A percentile compares a stretch with the other conserved stretches of the same genome.
phyloP scores from a whole-genome alignment of 2,329 filamentous ascomycete genomes.

The Chaetomiaceae sp. region DNA sequence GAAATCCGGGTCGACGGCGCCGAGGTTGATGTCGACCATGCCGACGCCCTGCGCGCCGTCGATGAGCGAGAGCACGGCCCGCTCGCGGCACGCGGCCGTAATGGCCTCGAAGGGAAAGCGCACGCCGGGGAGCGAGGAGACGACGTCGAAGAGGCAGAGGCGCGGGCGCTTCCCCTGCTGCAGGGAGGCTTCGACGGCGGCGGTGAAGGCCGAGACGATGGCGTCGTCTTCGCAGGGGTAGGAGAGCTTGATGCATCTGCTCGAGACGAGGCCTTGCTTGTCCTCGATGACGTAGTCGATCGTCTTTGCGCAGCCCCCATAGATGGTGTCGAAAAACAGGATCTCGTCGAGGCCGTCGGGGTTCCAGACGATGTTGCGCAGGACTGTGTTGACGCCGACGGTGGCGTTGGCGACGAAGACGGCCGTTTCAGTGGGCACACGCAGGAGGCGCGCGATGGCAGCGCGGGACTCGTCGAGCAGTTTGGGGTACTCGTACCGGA shows the following conservation, averaged over 20 bases:
- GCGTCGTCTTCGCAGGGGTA: constrained; percentile 69
- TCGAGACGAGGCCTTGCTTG: constrained; percentile 41
- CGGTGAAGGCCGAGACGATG: constrained; percentile 57
- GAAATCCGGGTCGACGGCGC: constrained; percentile 70
- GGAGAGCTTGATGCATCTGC: constrained; percentile 53
- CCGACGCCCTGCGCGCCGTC: constrained; percentile 86
- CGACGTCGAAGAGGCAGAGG: constrained; percentile 72
- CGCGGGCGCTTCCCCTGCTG: constrained; percentile 57
- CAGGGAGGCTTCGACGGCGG: constrained; percentile 50
- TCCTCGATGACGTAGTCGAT: constrained; percentile 69
- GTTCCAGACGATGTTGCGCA: constrained; percentile 68
- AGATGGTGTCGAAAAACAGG: constrained; percentile 73
- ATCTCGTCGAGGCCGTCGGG: constrained; percentile 71
- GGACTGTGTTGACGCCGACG: constrained; percentile 69
- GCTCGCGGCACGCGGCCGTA: constrained; percentile 57
- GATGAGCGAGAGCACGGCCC: constrained; percentile 67
- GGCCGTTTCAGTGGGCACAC: constrained; percentile 59
- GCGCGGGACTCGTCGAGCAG: constrained; percentile 61
- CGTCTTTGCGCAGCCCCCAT: constrained; percentile 71
- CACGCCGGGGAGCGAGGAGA: constrained; percentile 74
- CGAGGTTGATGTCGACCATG: constrained; percentile 68
- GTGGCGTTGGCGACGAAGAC: constrained; percentile 84
- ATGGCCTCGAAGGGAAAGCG: constrained; percentile 73
- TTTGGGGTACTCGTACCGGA: constrained; percentile 61
- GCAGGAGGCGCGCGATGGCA: constrained; percentile 62